Evolutionary conservation across 1,284 basidiomycete species (phyloP).

Genomic region (Coniferiporia weirii): DNA sequence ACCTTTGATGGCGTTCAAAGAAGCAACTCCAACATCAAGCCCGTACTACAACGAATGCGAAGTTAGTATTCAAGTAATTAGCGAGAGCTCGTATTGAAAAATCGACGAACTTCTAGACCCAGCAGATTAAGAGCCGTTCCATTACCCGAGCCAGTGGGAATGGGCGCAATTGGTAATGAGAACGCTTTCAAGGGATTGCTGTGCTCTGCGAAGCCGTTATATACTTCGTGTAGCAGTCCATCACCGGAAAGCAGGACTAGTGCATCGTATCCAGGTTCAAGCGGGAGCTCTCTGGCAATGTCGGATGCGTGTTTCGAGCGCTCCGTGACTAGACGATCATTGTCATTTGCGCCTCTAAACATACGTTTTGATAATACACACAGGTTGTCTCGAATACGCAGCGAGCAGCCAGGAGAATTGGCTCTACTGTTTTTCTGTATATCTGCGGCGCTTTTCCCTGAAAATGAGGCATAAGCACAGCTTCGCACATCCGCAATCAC

Average conservation of each 20-base stretch:
- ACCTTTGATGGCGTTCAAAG: conserved; percentile 88
- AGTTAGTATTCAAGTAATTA: neutral
- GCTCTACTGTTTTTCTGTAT: conserved; percentile 67
- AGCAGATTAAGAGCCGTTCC: conserved; percentile 73
- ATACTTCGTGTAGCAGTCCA: conserved; percentile 84
- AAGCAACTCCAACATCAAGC: conserved; percentile 67
- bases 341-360: no score
- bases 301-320: conserved; percentile 70
- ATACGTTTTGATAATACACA: conserved; percentile 32
- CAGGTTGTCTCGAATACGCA: conserved; percentile 61
- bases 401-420: conserved; percentile 75
- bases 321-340: conserved; percentile 57
- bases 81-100: neutral
- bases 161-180: conserved; percentile 72
- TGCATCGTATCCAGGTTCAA: conserved; percentile 64
- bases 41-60: conserved; percentile 46
- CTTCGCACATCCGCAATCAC: neutral
- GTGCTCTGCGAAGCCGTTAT: conserved; percentile 86
- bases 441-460: conserved; percentile 67
- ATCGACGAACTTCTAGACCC: conserved; percentile 48
- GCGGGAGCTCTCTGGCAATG: conserved; percentile 54
- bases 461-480: neutral
- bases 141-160: conserved; percentile 88
- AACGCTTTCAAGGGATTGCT: conserved; percentile 68
- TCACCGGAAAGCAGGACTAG: conserved; percentile 87